Evolutionary conservation across 768 basidiomycete species (phyloP).

Genomic region (Pleurotus giganteus): DNA sequence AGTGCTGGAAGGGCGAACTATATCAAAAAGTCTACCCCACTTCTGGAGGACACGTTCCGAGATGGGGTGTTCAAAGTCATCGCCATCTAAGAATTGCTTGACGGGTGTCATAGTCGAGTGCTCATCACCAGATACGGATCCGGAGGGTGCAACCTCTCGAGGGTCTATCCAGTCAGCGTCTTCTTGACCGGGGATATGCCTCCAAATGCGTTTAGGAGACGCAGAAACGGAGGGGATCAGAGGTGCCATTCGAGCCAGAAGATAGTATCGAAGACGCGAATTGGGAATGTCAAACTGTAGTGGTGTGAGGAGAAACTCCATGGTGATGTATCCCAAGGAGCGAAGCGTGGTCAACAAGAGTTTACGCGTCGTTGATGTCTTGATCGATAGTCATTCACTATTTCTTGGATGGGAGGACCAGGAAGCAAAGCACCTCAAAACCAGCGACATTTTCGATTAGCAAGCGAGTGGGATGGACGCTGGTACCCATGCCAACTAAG

Average conservation of each 20-base stretch:
- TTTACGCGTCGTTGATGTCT: constrained; percentile 66
- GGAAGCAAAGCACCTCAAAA: constrained; percentile 59
- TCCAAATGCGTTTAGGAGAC: constrained; percentile 31
- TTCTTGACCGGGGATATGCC: constrained; percentile 50
- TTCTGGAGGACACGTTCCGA: constrained; percentile 63
- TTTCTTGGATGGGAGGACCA: not conserved
- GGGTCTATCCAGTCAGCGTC: constrained; percentile 37
- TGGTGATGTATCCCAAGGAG: constrained; percentile 51
- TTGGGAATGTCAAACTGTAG: constrained; percentile 81
- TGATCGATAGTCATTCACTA: constrained; percentile 13
- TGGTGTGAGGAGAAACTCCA: constrained; percentile 71
- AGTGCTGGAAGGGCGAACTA: constrained; percentile 59
- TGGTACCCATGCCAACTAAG: constrained; percentile 31
- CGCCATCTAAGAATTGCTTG: not conserved
- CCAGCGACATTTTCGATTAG: constrained; percentile 83
- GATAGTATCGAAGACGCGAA: constrained; percentile 78
- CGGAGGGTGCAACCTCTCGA: constrained; percentile 16
- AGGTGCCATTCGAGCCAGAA: constrained; percentile 59
- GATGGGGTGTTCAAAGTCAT: constrained; percentile 29
- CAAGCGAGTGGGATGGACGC: constrained; percentile 53
- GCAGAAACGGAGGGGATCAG: constrained; percentile 31
- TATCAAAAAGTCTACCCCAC: constrained; percentile 82
- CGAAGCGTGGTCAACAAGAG: constrained; percentile 51
- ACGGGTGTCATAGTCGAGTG: not conserved
- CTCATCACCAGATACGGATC: not conserved